Conservation (phyloP, 306 rosid genomes). For the Vigna reflexopilosa region DNA sequence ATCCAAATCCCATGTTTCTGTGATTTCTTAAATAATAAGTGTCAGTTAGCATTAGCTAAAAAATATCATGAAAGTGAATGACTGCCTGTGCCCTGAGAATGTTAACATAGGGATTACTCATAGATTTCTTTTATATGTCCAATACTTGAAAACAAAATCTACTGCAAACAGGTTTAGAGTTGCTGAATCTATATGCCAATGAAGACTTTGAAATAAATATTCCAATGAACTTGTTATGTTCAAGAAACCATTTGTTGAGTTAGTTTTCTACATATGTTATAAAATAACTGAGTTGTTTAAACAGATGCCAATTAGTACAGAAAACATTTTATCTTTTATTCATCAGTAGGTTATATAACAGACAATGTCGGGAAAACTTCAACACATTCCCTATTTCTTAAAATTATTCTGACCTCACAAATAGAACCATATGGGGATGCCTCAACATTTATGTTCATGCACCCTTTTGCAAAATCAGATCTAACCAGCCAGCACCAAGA, state of each 20-base stretch:
- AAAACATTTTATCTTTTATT: constrained; percentile 1
- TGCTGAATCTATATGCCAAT: constrained; percentile 6
- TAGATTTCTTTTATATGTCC: not conserved
- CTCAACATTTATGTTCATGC: constrained; percentile 5
- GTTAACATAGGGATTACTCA: constrained; percentile 12
- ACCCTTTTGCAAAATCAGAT: constrained; percentile 16
- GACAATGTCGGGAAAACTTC: constrained; percentile 3
- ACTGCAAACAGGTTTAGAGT: constrained; percentile 20
- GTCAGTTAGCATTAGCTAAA: constrained; percentile 34
- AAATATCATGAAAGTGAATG: constrained; percentile 25
- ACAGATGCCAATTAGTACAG: not conserved
- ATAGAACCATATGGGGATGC: not conserved
- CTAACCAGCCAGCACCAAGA: constrained; percentile 32
- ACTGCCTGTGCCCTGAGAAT: constrained; percentile 14
- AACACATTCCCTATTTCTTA: not conserved
- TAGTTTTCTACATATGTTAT: not conserved
- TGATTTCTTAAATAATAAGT: constrained; percentile 46
- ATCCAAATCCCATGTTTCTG: constrained; percentile 46
- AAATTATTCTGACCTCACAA: constrained; percentile 1
- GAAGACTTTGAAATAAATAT: not conserved
- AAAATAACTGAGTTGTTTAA: not conserved
- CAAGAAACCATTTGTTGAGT: constrained; percentile 19
- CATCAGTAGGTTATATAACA: not conserved
- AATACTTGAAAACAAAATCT: constrained; percentile 8
- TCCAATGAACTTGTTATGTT: not conserved